Evolutionary conservation across 352 stramenopile genomes (phyloP).

Genomic region (Pythium biforme): DNA sequence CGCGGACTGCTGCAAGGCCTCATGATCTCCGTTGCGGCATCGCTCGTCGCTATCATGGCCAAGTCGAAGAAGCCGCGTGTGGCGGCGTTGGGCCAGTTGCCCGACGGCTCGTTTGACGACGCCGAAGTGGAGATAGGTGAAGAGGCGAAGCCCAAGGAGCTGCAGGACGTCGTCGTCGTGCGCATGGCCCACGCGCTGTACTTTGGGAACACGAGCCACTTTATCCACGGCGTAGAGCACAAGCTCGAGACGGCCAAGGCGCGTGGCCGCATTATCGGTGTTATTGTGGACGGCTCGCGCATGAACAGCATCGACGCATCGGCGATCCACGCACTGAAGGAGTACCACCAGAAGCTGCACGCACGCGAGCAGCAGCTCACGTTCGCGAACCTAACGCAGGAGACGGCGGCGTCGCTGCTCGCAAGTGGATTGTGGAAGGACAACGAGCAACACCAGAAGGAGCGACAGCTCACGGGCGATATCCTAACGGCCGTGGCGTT

Average conservation of each 20-base stretch:
- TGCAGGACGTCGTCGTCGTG: constrained; percentile 53
- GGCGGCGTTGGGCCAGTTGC: constrained; percentile 38
- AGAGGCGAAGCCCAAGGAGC: constrained; percentile 7
- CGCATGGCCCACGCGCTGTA: constrained; percentile 68
- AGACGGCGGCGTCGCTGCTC: constrained; percentile 24
- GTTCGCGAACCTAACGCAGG: constrained; percentile 27
- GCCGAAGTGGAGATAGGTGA: constrained; percentile 20
- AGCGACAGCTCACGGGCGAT: constrained; percentile 6
- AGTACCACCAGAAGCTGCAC: constrained; percentile 28
- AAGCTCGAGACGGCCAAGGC: constrained; percentile 37
- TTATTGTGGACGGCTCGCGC: constrained; percentile 34
- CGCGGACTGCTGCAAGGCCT: constrained; percentile 50
- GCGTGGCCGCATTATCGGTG: constrained; percentile 25
- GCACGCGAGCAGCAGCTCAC: constrained; percentile 24
- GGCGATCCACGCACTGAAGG: constrained; percentile 26
- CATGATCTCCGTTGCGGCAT: constrained; percentile 52
- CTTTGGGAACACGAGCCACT: constrained; percentile 69
- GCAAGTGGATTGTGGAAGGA: constrained; percentile 23
- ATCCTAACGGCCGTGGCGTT: constrained; percentile 12
- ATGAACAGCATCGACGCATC: constrained; percentile 34
- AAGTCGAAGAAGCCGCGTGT: constrained; percentile 57
- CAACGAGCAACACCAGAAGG: not conserved
- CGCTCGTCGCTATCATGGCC: constrained; percentile 62
- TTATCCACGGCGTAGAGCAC: constrained; percentile 52
- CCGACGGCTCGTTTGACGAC: constrained; percentile 38